phyloP scores from a whole-genome alignment of 106 monocot species.

The Dioscorea zingiberensis region DNA sequence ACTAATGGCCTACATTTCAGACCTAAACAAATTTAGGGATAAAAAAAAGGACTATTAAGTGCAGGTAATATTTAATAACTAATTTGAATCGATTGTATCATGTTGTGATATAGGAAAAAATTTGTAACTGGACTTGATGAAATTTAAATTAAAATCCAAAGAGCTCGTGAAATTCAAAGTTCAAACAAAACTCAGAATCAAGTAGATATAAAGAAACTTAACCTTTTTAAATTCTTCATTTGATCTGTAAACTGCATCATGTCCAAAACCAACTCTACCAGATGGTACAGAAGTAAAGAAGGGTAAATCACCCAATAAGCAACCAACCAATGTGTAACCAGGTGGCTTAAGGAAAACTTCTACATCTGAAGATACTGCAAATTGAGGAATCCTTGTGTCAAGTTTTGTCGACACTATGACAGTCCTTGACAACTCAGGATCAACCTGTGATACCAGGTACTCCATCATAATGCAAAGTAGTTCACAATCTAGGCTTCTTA shows the following conservation, averaged over 20 bases:
- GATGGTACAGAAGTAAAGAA: constrained; percentile 95
- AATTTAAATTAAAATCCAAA: neutral
- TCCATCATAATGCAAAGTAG: neutral
- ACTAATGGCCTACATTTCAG: constrained; percentile 49
- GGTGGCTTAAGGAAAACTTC: constrained; percentile 85
- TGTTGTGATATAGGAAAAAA: neutral
- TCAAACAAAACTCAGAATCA: neutral
- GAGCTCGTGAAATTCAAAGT: too few relatives aligned
- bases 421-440: constrained; percentile 83
- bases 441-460: constrained; percentile 42
- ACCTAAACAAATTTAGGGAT: neutral
- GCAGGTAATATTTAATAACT: too few relatives aligned
- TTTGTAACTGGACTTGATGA: neutral
- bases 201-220: neutral
- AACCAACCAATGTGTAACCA: constrained; percentile 56
- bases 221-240: constrained; percentile 88
- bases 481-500: neutral
- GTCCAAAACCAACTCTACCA: constrained; percentile 78
- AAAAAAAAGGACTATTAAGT: neutral
- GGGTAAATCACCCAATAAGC: constrained; percentile 65
- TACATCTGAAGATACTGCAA: constrained; percentile 82
- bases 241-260: constrained; percentile 69
- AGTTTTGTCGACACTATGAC: constrained; percentile 92
- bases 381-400: constrained; percentile 89
- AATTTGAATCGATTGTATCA: too few relatives aligned